These are phyloP conservation scores for Orobanche coerulescens DNA, from an alignment of 257 asterid genomes.

Conservation along the genomic window DNA sequence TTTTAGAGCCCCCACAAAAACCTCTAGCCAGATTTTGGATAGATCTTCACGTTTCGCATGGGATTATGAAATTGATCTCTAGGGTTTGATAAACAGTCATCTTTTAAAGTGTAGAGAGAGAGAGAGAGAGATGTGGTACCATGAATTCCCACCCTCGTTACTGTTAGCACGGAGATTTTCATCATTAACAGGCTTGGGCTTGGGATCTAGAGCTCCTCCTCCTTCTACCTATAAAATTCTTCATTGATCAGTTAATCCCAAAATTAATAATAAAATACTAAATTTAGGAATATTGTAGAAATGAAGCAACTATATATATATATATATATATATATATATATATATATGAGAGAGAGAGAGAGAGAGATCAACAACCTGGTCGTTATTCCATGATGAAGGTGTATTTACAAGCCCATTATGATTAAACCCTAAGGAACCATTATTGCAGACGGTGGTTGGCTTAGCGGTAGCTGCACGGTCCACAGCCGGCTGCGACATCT, in stretches of 20 bases:
- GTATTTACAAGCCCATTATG: slow-evolving; percentile 36
- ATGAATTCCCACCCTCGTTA: slow-evolving; percentile 54
- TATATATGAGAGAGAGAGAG: background rate
- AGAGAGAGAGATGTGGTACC: slow-evolving; percentile 32
- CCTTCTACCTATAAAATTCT: slow-evolving; percentile 33
- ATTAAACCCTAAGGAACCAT: slow-evolving; percentile 51
- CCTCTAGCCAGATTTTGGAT: too few species aligned
- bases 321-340: too few species aligned
- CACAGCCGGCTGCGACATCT: slow-evolving; percentile 17
- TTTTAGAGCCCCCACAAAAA: too few species aligned
- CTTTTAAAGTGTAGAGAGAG: background rate
- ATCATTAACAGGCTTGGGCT: slow-evolving; percentile 35
- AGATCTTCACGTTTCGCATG: slow-evolving; percentile 9
- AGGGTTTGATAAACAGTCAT: slow-evolving; percentile 22
- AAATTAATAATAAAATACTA: background rate
- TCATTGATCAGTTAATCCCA: background rate
- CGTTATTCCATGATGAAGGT: slow-evolving; percentile 67
- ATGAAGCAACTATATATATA: slow-evolving; percentile 35
- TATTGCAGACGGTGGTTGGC: slow-evolving; percentile 18
- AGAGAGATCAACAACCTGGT: slow-evolving; percentile 38
- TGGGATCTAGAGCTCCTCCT: slow-evolving; percentile 48
- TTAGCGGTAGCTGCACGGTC: slow-evolving; percentile 23
- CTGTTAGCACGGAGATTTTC: slow-evolving; percentile 49
- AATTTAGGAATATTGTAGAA: slow-evolving; percentile 19
- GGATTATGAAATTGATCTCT: slow-evolving; percentile 9